Conservation (phyloP, 306 rosid genomes). For the Casuarina cunninghamiana region DNA sequence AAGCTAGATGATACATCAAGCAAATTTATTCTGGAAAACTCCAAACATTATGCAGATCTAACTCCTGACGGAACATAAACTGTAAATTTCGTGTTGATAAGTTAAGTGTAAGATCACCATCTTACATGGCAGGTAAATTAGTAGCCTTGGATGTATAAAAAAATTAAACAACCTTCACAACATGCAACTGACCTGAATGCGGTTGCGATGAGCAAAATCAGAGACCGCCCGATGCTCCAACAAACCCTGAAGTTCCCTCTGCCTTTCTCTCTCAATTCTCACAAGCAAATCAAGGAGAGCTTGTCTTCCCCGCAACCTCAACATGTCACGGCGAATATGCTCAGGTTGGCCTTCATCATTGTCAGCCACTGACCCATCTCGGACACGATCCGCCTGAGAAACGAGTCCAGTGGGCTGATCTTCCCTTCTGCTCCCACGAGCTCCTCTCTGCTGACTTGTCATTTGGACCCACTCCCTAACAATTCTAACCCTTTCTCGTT, state of each 20-base stretch:
- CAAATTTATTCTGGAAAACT: background rate
- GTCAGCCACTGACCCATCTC: conserved; percentile 49
- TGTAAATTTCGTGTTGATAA: background rate
- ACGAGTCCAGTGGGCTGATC: conserved; percentile 49
- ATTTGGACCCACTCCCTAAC: conserved; percentile 99
- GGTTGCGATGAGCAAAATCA: conserved; percentile 98
- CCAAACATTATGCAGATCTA: background rate
- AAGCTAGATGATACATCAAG: background rate
- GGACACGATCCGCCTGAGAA: conserved; percentile 56
- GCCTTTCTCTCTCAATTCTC: conserved; percentile 93
- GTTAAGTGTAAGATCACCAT: background rate
- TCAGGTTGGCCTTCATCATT: conserved; percentile 91
- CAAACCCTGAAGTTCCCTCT: conserved; percentile 86
- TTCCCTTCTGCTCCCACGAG: conserved; percentile 82
- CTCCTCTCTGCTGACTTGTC: conserved; percentile 94
- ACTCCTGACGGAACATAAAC: background rate
- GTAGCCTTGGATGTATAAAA: background rate
- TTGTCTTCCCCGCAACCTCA: conserved; percentile 95
- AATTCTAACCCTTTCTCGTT: conserved; percentile 96
- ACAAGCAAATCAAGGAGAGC: conserved; percentile 90
- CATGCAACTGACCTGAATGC: conserved; percentile 84
- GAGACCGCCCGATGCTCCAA: conserved; percentile 98
- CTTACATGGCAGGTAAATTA: background rate
- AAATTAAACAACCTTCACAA: background rate
- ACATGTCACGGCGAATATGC: conserved; percentile 79